A percentile compares a stretch with the other conserved stretches of the same genome.
Evolutionary conservation across 2,329 filamentous ascomycete genomes (phyloP).

Genomic region (Aspergillus ruber): DNA sequence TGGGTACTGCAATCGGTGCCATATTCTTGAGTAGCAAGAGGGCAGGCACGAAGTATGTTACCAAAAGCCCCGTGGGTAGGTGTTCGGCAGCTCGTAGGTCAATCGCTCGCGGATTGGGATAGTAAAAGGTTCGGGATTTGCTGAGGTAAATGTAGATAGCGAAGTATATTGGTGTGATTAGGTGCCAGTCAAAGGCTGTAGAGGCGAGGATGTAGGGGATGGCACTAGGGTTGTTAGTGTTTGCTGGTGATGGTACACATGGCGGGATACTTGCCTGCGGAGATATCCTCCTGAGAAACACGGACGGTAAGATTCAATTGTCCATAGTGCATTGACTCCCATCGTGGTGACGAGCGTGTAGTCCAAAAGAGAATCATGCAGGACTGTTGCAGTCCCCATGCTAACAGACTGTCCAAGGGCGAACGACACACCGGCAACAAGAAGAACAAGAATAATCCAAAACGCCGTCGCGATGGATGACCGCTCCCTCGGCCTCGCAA

Average conservation of each 20-base stretch:
- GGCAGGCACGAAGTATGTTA: constrained; percentile 1
- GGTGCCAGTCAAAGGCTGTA: constrained; percentile 1
- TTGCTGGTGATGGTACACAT: not conserved
- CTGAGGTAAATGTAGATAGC: constrained; percentile 4
- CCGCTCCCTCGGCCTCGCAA: not conserved
- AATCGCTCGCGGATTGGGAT: constrained; percentile 6
- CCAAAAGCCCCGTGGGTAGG: constrained; percentile 2
- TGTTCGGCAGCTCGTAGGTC: constrained; percentile 1
- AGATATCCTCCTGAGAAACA: not conserved
- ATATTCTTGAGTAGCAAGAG: not conserved
- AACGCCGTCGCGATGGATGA: not conserved
- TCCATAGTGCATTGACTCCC: constrained; percentile 3
- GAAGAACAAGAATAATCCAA: not conserved
- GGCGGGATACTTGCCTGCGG: not conserved
- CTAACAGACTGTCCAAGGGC: too few relatives aligned
- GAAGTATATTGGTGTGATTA: constrained; percentile 7
- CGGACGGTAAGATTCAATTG: constrained; percentile 3
- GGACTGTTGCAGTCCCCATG: too few relatives aligned
- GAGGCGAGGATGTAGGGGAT: constrained; percentile 5
- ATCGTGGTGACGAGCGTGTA: not conserved
- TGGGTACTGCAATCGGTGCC: not conserved
- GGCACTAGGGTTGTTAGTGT: constrained; percentile 1
- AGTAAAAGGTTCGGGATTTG: constrained; percentile 4
- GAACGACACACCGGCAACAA: too few relatives aligned
- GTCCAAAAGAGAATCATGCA: too few relatives aligned